Percentiles rank a stretch among this genome's conserved stretches.
These are phyloP conservation scores for Xylariaceae sp. DNA, from an alignment of 2,329 filamentous ascomycete species.

Conservation along the genomic window DNA sequence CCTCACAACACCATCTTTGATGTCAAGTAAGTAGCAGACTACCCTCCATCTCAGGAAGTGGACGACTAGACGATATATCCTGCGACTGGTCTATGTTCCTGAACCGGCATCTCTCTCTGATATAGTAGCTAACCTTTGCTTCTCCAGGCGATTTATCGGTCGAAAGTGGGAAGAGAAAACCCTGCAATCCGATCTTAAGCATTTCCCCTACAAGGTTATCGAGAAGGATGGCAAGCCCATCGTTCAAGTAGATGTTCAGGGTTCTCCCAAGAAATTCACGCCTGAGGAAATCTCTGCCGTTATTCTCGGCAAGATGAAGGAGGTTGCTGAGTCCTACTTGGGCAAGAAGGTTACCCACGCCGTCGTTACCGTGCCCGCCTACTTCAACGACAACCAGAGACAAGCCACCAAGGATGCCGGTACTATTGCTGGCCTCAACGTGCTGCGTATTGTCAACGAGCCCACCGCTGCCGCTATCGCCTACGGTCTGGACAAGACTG, in stretches of 20 bases:
- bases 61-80: no score
- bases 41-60: no score
- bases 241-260: conserved; percentile 68
- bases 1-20: conserved; percentile 73
- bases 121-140: conserved; percentile 26
- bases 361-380: conserved; percentile 91
- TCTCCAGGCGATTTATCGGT: conserved; percentile 70
- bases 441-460: conserved; percentile 95
- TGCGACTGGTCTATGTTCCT: no score
- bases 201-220: conserved; percentile 95
- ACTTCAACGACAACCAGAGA: conserved; percentile 98
- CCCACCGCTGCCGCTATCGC: conserved; percentile 93
- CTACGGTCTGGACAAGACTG: conserved; percentile 84
- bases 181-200: conserved; percentile 90
- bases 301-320: conserved; percentile 82
- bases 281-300: conserved; percentile 79
- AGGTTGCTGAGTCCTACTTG: conserved; percentile 73
- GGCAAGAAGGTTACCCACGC: conserved; percentile 82
- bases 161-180: conserved; percentile 81
- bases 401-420: conserved; percentile 96
- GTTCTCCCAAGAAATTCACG: conserved; percentile 66
- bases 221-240: conserved; percentile 87
- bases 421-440: conserved; percentile 86
- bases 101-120: neutral
- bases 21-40: conserved; percentile 81